Evolutionary conservation across 2,329 filamentous ascomycete species (phyloP).

Genomic region (Cephalotrichum gorgonifer): DNA sequence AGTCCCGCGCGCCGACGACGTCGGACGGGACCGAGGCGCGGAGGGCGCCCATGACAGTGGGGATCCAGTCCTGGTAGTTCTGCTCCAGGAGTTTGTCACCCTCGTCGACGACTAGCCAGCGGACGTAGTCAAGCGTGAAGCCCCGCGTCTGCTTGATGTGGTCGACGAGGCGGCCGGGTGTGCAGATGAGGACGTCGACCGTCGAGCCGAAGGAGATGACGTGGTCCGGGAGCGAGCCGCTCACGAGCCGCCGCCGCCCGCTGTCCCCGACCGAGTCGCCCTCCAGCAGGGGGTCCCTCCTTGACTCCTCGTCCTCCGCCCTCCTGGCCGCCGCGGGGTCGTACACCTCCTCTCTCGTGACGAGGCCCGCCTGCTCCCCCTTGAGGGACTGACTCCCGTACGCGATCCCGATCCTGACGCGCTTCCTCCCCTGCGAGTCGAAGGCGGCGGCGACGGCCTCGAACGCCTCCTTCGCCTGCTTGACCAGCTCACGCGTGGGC

Average conservation of each 20-base stretch:
- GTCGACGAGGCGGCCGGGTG: conserved; percentile 83
- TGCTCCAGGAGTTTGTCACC: conserved; percentile 87
- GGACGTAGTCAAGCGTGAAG: conserved; percentile 66
- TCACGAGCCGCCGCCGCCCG: conserved; percentile 8
- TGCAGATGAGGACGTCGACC: conserved; percentile 83
- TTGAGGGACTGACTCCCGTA: conserved; percentile 71
- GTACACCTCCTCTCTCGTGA: conserved; percentile 43
- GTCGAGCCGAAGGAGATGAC: conserved; percentile 57
- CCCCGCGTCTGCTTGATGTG: conserved; percentile 77
- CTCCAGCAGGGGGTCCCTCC: conserved; percentile 22
- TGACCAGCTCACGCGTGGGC: conserved; percentile 82
- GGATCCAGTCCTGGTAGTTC: conserved; percentile 86
- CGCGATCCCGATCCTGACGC: conserved; percentile 69
- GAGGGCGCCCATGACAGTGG: conserved; percentile 49
- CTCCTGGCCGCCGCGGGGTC: conserved; percentile 49
- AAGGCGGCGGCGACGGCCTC: conserved; percentile 61
- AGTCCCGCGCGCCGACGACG: conserved; percentile 9
- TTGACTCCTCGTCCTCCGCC: conserved; percentile 24
- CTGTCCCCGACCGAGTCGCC: conserved; percentile 27
- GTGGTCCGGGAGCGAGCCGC: conserved; percentile 42
- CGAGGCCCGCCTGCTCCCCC: conserved; percentile 42
- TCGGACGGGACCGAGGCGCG: conserved; percentile 3
- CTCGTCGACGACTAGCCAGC: conserved; percentile 89
- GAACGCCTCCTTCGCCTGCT: conserved; percentile 71
- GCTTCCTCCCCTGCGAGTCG: conserved; percentile 44